Evolutionary conservation across 1,284 basidiomycete species (phyloP).

Genomic region (Malassezia nana): DNA sequence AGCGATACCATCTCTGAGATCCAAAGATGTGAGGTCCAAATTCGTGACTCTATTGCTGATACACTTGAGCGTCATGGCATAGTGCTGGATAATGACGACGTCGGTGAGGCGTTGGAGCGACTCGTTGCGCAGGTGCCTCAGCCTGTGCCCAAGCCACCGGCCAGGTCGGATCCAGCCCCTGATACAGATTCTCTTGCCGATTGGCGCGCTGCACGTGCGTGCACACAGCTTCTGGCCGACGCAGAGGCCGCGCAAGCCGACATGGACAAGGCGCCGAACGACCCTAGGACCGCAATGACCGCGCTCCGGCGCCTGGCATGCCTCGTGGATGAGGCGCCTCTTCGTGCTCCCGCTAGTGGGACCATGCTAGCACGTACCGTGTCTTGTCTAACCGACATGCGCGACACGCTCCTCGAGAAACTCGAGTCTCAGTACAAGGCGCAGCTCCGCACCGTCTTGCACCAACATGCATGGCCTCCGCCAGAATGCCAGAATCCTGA

Average conservation of each 20-base stretch:
- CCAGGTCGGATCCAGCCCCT: no score
- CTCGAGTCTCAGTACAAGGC: background rate
- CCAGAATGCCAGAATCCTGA: constrained; percentile 11
- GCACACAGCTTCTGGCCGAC: constrained; percentile 9
- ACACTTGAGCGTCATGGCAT: background rate
- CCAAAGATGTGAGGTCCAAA: background rate
- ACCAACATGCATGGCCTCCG: constrained; percentile 6
- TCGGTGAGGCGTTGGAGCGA: constrained; percentile 3
- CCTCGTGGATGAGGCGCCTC: background rate
- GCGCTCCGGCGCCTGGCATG: constrained; percentile 2
- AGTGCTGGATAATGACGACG: constrained; percentile 5
- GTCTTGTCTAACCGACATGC: background rate
- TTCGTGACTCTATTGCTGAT: background rate
- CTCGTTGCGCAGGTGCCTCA: background rate
- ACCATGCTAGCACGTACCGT: background rate
- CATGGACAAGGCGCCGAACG: background rate
- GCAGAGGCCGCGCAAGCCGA: constrained; percentile 1
- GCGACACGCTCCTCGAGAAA: background rate
- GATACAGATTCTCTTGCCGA: background rate
- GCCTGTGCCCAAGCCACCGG: no score
- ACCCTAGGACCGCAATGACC: background rate
- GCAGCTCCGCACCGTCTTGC: constrained; percentile 2
- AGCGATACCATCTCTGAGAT: background rate
- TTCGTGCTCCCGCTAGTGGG: background rate
- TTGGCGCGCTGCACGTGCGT: constrained; percentile 7